Evolutionary conservation across 768 basidiomycete genomes (phyloP).

Genomic region (Paxillus involutus): DNA sequence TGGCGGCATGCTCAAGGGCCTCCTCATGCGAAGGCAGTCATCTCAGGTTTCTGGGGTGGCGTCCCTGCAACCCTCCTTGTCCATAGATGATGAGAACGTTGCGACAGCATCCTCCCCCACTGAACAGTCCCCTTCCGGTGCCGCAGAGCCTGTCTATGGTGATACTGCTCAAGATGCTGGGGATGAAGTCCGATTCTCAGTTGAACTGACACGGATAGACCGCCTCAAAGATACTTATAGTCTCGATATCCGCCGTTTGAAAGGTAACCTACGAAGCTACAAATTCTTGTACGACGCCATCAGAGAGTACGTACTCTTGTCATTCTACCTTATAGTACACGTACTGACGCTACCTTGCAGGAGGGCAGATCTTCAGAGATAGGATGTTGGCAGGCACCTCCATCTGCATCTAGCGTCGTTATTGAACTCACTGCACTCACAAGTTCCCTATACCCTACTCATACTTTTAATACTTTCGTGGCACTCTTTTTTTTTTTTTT

Average conservation of each 20-base stretch:
- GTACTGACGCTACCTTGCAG: conserved; percentile 17
- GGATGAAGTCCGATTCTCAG: conserved; percentile 95
- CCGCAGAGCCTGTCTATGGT: conserved; percentile 70
- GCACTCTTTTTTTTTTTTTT: not conserved
- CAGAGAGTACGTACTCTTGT: conserved; percentile 64
- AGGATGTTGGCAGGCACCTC: conserved; percentile 26
- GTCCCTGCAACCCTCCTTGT: conserved; percentile 43
- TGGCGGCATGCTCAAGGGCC: conserved; percentile 78
- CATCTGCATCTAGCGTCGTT: not conserved
- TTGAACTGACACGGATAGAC: conserved; percentile 90
- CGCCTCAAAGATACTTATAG: conserved; percentile 88
- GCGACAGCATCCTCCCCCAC: conserved; percentile 22
- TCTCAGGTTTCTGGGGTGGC: conserved; percentile 62
- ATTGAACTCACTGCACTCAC: conserved; percentile 7
- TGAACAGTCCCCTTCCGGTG: conserved; percentile 37
- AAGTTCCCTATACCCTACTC: conserved; percentile 29
- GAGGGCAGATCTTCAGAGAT: conserved; percentile 39
- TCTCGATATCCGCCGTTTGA: conserved; percentile 88
- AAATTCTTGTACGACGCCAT: conserved; percentile 89
- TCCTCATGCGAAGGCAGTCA: conserved; percentile 88
- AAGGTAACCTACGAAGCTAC: conserved; percentile 91
- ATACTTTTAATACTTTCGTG: conserved; percentile 19
- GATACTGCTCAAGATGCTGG: conserved; percentile 79
- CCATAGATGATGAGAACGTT: conserved; percentile 45
- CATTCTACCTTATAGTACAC: conserved; percentile 6